A percentile compares a stretch with the other conserved stretches of the same genome.
Conservation (phyloP, 768 basidiomycete species). For the Leccinum truebloodii region DNA sequence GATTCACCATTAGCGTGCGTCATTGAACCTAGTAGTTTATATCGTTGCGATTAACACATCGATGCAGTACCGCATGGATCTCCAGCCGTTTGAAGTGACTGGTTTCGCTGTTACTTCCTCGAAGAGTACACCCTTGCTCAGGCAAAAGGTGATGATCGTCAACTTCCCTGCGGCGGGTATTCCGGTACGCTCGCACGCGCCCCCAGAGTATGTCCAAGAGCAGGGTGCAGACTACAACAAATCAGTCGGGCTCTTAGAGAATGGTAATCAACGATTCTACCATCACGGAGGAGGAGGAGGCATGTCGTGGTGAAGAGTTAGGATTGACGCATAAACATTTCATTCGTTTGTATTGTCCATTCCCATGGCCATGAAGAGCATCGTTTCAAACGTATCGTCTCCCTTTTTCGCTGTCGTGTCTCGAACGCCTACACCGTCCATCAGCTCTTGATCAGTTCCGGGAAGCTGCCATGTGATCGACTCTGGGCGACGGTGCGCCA, state of each 20-base stretch:
- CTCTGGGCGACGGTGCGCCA: slow-evolving; percentile 55
- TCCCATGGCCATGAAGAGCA: slow-evolving; percentile 47
- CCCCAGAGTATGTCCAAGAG: slow-evolving; percentile 50
- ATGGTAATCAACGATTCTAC: slow-evolving; percentile 54
- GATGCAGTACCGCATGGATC: slow-evolving; percentile 43
- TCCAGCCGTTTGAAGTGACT: slow-evolving; percentile 43
- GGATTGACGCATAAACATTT: neutral
- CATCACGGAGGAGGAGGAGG: slow-evolving; percentile 21
- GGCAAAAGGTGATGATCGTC: slow-evolving; percentile 41
- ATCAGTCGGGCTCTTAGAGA: slow-evolving; percentile 52
- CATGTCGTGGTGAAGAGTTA: neutral
- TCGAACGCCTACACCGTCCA: slow-evolving; percentile 56
- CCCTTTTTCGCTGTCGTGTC: slow-evolving; percentile 45
- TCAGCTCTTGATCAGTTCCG: slow-evolving; percentile 50
- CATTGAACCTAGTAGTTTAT: neutral
- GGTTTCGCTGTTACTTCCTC: slow-evolving; percentile 39
- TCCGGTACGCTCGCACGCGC: slow-evolving; percentile 46
- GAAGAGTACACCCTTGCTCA: slow-evolving; percentile 35
- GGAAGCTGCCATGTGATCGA: slow-evolving; percentile 62
- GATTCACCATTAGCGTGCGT: slow-evolving; percentile 50
- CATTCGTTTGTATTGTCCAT: slow-evolving; percentile 12
- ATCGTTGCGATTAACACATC: slow-evolving; percentile 15
- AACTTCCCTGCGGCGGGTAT: slow-evolving; percentile 42
- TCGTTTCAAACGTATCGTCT: slow-evolving; percentile 73
- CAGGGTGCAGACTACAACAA: slow-evolving; percentile 50